Percentiles rank a stretch among this genome's conserved stretches.
These are phyloP conservation scores for Colletotrichum simmondsii DNA, from an alignment of 2,329 filamentous ascomycete genomes.

Conservation along the genomic window DNA sequence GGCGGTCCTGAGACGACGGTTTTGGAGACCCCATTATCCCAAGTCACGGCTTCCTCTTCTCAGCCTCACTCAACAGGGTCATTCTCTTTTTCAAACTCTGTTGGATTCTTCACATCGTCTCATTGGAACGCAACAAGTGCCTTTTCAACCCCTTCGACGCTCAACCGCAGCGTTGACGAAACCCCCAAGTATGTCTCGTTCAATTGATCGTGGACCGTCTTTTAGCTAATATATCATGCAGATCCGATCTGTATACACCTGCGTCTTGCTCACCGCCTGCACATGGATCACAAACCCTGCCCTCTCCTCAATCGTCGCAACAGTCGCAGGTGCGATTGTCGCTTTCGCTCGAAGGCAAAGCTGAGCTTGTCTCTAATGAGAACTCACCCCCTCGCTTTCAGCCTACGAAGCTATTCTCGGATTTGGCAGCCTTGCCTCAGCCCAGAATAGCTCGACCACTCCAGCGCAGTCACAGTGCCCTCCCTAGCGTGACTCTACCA, in stretches of 20 bases:
- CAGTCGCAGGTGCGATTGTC: conserved; percentile 77
- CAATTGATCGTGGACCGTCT: neutral
- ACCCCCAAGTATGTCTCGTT: conserved; percentile 54
- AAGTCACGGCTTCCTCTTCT: conserved; percentile 13
- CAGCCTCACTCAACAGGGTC: conserved; percentile 39
- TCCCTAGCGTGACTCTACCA: conserved; percentile 67
- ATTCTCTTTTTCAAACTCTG: conserved; percentile 54
- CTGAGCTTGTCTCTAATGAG: conserved; percentile 81
- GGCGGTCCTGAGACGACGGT: neutral
- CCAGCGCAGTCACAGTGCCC: conserved; percentile 77
- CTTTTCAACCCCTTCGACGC: conserved; percentile 59
- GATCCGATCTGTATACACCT: conserved; percentile 56
- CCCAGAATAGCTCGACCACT: conserved; percentile 56
- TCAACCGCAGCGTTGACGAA: conserved; percentile 53
- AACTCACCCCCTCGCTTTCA: conserved; percentile 73
- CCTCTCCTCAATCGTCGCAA: conserved; percentile 42
- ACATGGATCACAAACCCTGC: conserved; percentile 45
- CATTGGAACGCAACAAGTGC: conserved; percentile 66
- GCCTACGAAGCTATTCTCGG: conserved; percentile 60
- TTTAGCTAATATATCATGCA: conserved; percentile 39
- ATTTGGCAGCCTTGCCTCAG: conserved; percentile 58
- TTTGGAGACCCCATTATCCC: conserved; percentile 23
- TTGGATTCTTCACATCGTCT: conserved; percentile 63
- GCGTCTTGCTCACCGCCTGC: conserved; percentile 54
- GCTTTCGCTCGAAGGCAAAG: conserved; percentile 88